phyloP scores from a whole-genome alignment of 495 filamentous ascomycete genomes.

The Penicillium dipodomyicola region DNA sequence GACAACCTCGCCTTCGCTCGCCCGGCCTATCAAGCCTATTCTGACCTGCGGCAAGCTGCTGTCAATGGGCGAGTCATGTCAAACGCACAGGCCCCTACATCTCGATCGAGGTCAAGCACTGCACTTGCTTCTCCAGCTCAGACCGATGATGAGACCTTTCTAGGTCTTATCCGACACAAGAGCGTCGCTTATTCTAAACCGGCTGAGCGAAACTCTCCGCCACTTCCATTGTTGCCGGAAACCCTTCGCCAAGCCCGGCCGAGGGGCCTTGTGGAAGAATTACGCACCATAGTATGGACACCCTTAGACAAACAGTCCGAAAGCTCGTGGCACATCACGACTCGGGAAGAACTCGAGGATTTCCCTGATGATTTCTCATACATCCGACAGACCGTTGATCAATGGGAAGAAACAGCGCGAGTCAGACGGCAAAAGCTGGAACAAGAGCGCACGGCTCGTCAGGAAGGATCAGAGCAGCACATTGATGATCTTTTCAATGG shows the following conservation, averaged over 20 bases:
- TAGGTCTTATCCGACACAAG: conserved; percentile 48
- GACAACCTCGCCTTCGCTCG: conserved; percentile 39
- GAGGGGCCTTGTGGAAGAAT: conserved; percentile 29
- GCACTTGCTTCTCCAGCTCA: conserved; percentile 18
- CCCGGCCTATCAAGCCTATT: conserved; percentile 49
- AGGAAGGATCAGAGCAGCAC: conserved; percentile 53
- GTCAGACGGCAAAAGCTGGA: conserved; percentile 45
- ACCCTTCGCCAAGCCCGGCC: conserved; percentile 29
- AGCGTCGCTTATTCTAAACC: conserved; percentile 38
- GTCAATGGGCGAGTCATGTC: conserved; percentile 47
- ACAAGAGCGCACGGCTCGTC: conserved; percentile 47
- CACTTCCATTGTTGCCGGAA: conserved; percentile 33
- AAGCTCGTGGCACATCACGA: conserved; percentile 36
- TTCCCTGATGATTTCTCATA: conserved; percentile 50
- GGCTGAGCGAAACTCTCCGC: conserved; percentile 20
- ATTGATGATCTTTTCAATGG: conserved; percentile 58
- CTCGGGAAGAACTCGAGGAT: conserved; percentile 33
- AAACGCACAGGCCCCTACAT: conserved; percentile 23
- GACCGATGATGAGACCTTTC: conserved; percentile 44
- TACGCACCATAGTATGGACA: conserved; percentile 37
- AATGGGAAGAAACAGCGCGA: conserved; percentile 48
- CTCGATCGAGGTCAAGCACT: conserved; percentile 19
- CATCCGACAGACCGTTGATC: conserved; percentile 42
- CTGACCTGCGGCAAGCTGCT: conserved; percentile 44
- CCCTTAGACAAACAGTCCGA: conserved; percentile 38